Evolutionary conservation across 768 basidiomycete genomes (phyloP), one percentile per base, ranked within the genome.

Genomic region (Hydnomerulius pinastri): DNA sequence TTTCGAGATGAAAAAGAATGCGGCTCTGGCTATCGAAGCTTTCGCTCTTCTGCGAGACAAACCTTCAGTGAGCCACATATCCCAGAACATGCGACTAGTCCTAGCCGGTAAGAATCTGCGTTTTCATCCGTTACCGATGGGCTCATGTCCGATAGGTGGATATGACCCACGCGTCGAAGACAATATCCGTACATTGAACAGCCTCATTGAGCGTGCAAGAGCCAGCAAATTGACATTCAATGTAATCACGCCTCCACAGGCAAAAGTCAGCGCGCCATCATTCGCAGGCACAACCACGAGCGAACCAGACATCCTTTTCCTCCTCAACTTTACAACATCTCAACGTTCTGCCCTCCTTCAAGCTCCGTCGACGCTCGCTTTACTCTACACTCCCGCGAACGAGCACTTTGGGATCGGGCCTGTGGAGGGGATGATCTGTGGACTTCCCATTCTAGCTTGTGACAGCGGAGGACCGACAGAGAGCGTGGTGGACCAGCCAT

Each of bases 381-480:
- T 98, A 0, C 77, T 99, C 6, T 99, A 99, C 66, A 99, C 96
- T 0, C 97, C 96, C 0, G 73, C 80, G 7, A 96, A 96, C 67
- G 96, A 99, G 61, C 96, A 99, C 66, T 97, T 98, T 66, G 97
- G 96, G 2, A 98, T 99, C 57, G 95, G 87, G 0, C 96, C 97
- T 2, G 81, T 98, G 3, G 96, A 99, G 67, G 94, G 83, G 0
- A 98, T 98, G 93, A 79, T 84, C 7, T 94, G 90, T 40, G 92
- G 93, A 3, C 67, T 98, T 0, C 93, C 95, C 0, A 87, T 98
- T 1, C 71, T 99, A 17, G 95, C 94, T 0, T 92, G 88, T 59
- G 71, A 91, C 62, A 85, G 81, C 50, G 92, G 91, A 13, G 96
- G 96, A 2, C 97, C 97, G 8, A 90, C 83, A 2, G 97, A 99